Base-by-base conservation (phyloP, 306 rosid species). In the Bauhinia variegata region DNA sequence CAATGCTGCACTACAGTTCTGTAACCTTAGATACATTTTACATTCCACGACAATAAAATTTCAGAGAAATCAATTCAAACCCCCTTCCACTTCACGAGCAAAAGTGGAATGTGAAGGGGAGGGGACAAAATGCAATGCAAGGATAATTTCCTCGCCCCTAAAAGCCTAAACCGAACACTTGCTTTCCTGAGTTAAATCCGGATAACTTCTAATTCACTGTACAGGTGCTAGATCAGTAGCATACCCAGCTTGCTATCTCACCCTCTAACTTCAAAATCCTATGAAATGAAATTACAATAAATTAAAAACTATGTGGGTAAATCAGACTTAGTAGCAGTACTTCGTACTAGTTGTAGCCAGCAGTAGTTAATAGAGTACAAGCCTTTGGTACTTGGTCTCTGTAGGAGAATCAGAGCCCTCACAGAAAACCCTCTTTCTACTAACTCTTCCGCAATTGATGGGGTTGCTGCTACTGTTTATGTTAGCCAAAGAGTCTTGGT, bases 381-480 rank as follows among this genome's bases (percentile, higher is more conserved):
- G 2, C 28, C 28, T 23, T 23, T 23, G 28, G 28, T 68, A 90
- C 82, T 90, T 90, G 15, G 78, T 60, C 54, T 95, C 90, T 51
- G 85, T 44, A 13, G 91, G 96, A 70, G 86, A 80, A 51, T 79
- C 89, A 76, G 95, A 74, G 47, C 75, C 81, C 23, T 88, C 95
- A 61, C 57, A 80, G 32, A 85, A 67, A 54, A 47, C 83, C 83
- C 99, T 88, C 72, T 93, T 90, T 41, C 97, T 82, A 54, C 79
- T 86, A 12, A 77, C 50, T 68, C 70, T 78, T 33, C 87, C 93
- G 39, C 91, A 84, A 71, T 75, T 86, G 74, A 65, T 59, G 13
- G 73, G 16, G 30, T 61, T 57, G 75, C 67, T 73, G 80, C 60
- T 63, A 37, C 73, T 63, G 9, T 62, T 63, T 42, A 73, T 67